These are phyloP conservation scores for Stylosanthes scabra DNA, from an alignment of 331 rosid species.

Conservation along the genomic window DNA sequence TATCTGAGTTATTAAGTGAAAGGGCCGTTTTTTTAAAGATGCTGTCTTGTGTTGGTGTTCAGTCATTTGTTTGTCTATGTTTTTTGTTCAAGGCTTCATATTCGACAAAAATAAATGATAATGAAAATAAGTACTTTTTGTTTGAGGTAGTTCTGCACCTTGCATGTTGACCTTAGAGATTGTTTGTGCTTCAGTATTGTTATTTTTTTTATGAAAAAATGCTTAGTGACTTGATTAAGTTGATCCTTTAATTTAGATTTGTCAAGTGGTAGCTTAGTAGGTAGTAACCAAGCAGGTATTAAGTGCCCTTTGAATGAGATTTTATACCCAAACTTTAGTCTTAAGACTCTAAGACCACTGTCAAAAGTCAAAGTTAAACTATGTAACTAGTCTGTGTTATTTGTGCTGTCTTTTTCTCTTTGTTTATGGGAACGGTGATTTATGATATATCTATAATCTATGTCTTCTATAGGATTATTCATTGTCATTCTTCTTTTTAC, in stretches of 20 bases:
- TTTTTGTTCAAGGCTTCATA: not conserved
- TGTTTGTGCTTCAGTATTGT: slow-evolving; percentile 26
- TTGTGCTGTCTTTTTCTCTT: not conserved
- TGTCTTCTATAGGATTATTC: slow-evolving; percentile 1
- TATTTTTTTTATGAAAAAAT: not conserved
- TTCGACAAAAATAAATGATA: not conserved
- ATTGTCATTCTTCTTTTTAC: not conserved
- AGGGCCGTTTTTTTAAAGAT: not conserved
- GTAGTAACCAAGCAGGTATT: not conserved
- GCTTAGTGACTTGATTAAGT: not conserved
- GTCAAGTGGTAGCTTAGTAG: not conserved
- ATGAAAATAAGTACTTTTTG: not conserved
- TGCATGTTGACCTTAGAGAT: slow-evolving; percentile 4
- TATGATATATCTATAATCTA: not conserved
- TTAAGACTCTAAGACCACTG: slow-evolving; percentile 1
- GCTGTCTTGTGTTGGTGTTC: slow-evolving; percentile 6
- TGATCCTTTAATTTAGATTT: slow-evolving; percentile 10
- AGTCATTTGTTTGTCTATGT: not conserved
- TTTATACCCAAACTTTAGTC: slow-evolving; percentile 12
- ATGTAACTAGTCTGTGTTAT: slow-evolving; percentile 12
- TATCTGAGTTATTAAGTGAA: slow-evolving; percentile 14
- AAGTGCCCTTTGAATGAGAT: slow-evolving; percentile 6
- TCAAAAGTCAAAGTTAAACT: slow-evolving; percentile 2
- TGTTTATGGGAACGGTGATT: not conserved
- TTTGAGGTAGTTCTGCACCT: not conserved